phyloP scores from a whole-genome alignment of 2,329 filamentous ascomycete genomes.

The Podosphaera fusca region DNA sequence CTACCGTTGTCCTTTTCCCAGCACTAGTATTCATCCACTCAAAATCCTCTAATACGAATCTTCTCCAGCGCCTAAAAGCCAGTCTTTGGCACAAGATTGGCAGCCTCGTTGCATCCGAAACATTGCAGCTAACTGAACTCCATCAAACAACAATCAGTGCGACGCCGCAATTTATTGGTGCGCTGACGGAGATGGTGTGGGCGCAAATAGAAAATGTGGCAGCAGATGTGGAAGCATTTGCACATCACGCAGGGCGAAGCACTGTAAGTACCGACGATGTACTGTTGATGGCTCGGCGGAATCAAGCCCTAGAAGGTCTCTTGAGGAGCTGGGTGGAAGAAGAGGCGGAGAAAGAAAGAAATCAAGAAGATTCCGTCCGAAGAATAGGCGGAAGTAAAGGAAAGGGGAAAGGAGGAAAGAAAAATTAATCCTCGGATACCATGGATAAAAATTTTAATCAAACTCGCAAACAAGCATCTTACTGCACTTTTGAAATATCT shows the following conservation, averaged over 20 bases:
- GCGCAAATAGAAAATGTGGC: constrained; percentile 44
- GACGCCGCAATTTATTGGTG: constrained; percentile 75
- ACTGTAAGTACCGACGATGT: constrained; percentile 74
- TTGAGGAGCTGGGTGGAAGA: constrained; percentile 21
- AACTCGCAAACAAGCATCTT: too few relatives aligned
- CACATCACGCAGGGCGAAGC: constrained; percentile 56
- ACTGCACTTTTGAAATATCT: too few relatives aligned
- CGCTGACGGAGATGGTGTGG: constrained; percentile 70
- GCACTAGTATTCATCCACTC: not conserved
- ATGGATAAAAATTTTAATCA: not conserved
- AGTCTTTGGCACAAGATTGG: constrained; percentile 68
- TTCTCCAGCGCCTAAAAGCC: constrained; percentile 24
- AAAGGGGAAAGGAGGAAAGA: not conserved
- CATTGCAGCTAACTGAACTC: constrained; percentile 34
- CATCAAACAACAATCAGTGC: constrained; percentile 36
- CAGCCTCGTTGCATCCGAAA: constrained; percentile 74
- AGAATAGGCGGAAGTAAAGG: constrained; percentile 5
- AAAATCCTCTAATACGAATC: not conserved
- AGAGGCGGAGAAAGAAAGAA: constrained; percentile 23
- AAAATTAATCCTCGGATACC: not conserved
- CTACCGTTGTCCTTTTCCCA: not conserved
- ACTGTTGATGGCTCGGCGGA: constrained; percentile 63
- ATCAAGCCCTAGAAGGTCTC: constrained; percentile 60
- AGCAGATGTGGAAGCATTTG: constrained; percentile 40
- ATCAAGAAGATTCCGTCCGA: constrained; percentile 17